phyloP scores from a whole-genome alignment of 1,284 basidiomycete genomes.

The Ustanciosporium gigantosporum region DNA sequence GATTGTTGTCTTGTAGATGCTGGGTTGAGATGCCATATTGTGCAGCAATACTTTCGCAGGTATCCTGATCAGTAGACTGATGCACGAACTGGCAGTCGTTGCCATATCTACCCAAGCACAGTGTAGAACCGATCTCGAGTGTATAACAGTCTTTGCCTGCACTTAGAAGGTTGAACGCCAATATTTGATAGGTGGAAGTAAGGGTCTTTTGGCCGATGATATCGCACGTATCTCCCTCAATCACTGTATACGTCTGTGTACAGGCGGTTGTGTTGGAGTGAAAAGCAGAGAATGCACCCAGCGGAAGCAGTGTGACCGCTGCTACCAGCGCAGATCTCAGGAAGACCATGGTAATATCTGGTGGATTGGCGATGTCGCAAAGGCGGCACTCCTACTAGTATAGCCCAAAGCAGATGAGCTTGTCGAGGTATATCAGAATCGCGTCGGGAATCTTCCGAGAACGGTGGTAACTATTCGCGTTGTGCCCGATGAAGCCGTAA shows the following conservation, averaged over 20 bases:
- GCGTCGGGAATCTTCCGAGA: too few species aligned
- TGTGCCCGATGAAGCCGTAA: too few species aligned
- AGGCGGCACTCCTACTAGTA: too few species aligned
- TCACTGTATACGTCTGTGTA: constrained; percentile 68
- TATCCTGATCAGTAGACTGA: constrained; percentile 27
- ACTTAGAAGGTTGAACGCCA: constrained; percentile 66
- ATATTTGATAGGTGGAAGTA: constrained; percentile 76
- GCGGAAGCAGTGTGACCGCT: constrained; percentile 12
- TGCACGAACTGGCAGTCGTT: constrained; percentile 56
- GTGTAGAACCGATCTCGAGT: constrained; percentile 66
- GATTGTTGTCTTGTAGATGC: constrained; percentile 47
- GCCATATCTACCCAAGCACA: constrained; percentile 53
- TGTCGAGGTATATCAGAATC: too few species aligned
- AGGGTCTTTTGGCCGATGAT: constrained; percentile 70
- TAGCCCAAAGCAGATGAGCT: too few species aligned
- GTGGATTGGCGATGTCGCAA: too few species aligned
- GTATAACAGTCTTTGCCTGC: constrained; percentile 69
- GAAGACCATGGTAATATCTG: too few species aligned
- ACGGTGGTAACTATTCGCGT: too few species aligned
- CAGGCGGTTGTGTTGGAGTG: constrained; percentile 63
- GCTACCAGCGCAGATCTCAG: constrained; percentile 6
- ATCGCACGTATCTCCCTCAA: constrained; percentile 71
- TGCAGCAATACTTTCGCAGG: constrained; percentile 43
- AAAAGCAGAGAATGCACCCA: constrained; percentile 23
- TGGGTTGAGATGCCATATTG: constrained; percentile 37